phyloP scores from a whole-genome alignment of 345 rosid species.

The Populus alba region DNA sequence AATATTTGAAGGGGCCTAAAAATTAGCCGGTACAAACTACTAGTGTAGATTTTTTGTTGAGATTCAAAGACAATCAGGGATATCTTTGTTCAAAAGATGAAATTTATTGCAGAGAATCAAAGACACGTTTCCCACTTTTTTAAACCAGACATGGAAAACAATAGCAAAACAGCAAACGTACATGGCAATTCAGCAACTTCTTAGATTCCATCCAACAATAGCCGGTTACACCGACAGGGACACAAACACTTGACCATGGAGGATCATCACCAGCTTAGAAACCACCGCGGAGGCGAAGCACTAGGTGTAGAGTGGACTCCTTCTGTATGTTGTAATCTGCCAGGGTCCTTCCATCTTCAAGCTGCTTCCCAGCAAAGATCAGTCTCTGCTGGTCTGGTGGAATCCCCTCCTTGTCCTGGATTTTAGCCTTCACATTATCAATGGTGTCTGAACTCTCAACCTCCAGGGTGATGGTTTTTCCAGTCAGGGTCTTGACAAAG shows the following conservation, averaged over 20 bases:
- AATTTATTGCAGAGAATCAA: not conserved
- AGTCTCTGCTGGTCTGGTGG: not conserved
- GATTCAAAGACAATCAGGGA: not conserved
- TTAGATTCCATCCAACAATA: not conserved
- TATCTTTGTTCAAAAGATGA: not conserved
- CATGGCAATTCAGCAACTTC: fast-evolving
- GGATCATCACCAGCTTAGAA: not conserved
- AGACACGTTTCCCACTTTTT: not conserved
- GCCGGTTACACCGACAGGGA: not conserved
- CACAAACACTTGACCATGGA: not conserved
- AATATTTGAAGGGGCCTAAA: too few species aligned
- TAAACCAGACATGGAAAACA: not conserved
- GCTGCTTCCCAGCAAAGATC: not conserved
- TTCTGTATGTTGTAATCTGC: not conserved
- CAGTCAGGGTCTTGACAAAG: not conserved
- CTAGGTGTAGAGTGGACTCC: slow-evolving; percentile 1
- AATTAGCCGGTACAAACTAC: too few species aligned
- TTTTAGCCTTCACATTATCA: not conserved
- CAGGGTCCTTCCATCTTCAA: not conserved
- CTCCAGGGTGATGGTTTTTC: not conserved
- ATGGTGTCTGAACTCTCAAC: not conserved
- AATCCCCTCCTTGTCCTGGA: not conserved
- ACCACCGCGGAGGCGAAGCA: slow-evolving; percentile 11
- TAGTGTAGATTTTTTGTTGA: not conserved
- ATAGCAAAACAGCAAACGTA: not conserved